Base-by-base conservation (phyloP, 2,329 filamentous ascomycete genomes). In the Alternaria arbusti region DNA sequence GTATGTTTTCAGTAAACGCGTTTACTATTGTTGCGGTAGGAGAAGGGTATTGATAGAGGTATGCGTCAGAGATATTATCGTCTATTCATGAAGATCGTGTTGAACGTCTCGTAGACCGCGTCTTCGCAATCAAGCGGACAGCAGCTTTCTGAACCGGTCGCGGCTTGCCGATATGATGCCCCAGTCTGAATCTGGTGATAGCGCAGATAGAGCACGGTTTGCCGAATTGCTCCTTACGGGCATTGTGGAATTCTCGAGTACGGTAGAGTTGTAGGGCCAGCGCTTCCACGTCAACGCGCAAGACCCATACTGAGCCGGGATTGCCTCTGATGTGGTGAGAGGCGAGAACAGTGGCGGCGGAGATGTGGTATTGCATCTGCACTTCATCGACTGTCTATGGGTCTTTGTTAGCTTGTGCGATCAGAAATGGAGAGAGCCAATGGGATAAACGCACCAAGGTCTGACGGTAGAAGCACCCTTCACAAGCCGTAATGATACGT, bases 401-500 rank as follows among this genome's bases (percentile, higher is more conserved):
- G 10, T 5, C 12, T 4, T 44, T 10, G 50, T 65, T 43, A 68
- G 62, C 44, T 46, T 2, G 15, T 54, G 59, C 13, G 4, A 25
- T 17, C 23, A 8, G 15, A 45, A 11, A 5, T 28, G 11, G 13
- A 13, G 10, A 15, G 15, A 3, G 17, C 12, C 3, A 30, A n/a
- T 4, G 25, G 17, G 10, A 22, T 1, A 32, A n/a, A 59, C 67
- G 43, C 64, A 77, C 74, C 26, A 76, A 59, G 4, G 70, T 66
- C 54, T 76, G 74, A 8, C 69, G 66, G 58, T 74, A 77, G 66
- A 77, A 78, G 60, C 75, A 78, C 50, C 69, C 69, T 63, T 64
- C 57, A 44, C 75, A 78, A 4, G 61, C 58, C 8, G 70, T 65
- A 4, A 77, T 44, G 20, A 74, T 47, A 5, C 70, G 60, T 49